Conservation (phyloP, 1,284 basidiomycete species). For the Limonomyces culmigenus region DNA sequence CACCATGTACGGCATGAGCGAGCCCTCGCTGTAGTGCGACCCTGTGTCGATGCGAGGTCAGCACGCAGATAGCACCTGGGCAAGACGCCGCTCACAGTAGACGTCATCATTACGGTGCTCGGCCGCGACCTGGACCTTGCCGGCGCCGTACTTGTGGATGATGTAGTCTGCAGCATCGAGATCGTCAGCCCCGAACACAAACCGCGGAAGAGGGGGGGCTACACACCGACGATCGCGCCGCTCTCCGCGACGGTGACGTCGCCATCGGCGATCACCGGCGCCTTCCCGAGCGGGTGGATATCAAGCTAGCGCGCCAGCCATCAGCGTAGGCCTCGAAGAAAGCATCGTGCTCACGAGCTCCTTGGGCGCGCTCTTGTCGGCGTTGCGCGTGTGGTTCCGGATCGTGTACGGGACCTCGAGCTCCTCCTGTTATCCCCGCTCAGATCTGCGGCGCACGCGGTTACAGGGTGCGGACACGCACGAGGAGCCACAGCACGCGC, state of each 20-base stretch:
- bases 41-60: constrained; percentile 8
- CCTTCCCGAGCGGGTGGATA: constrained; percentile 26
- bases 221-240: constrained; percentile 28
- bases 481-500: constrained; percentile 36
- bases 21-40: constrained; percentile 22
- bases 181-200: background rate
- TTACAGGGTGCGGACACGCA: constrained; percentile 9
- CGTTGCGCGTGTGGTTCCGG: constrained; percentile 9
- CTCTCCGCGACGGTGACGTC: constrained; percentile 26
- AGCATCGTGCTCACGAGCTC: no score
- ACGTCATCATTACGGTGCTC: constrained; percentile 20
- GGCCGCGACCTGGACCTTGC: constrained; percentile 17
- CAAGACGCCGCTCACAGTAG: constrained; percentile 13
- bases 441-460: no score
- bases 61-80: background rate
- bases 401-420: constrained; percentile 11
- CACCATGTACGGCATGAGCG: constrained; percentile 20
- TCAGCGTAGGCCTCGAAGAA: no score
- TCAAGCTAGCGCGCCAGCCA: no score
- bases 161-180: constrained; percentile 16
- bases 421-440: constrained; percentile 12
- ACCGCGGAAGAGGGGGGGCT: background rate
- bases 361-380: background rate
- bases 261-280: constrained; percentile 30
- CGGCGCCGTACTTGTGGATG: constrained; percentile 22